Percentiles rank a stretch among this genome's conserved stretches.
These are phyloP conservation scores for Salvia rosmarinus DNA, from an alignment of 257 asterid species.

Conservation along the genomic window DNA sequence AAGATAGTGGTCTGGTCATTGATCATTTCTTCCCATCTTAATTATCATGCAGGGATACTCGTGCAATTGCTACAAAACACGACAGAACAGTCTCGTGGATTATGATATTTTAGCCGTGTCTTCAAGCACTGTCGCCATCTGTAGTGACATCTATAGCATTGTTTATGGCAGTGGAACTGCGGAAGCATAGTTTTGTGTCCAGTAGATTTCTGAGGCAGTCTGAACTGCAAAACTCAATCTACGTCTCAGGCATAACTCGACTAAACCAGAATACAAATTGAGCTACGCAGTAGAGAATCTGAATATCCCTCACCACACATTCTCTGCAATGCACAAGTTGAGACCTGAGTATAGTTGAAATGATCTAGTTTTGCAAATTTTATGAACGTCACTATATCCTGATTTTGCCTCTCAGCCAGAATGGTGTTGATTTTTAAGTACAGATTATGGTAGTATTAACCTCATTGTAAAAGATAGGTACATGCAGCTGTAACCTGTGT, in stretches of 20 bases:
- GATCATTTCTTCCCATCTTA: conserved; percentile 3
- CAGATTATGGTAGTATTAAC: neutral
- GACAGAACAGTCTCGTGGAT: conserved; percentile 70
- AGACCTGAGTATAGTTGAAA: conserved; percentile 8
- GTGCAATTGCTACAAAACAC: conserved; percentile 62
- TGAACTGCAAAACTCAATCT: conserved; percentile 3
- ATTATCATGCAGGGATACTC: conserved; percentile 61
- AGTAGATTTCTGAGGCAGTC: neutral
- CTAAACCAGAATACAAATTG: neutral
- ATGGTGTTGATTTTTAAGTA: neutral
- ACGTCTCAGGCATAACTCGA: conserved; percentile 21
- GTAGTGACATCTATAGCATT: conserved; percentile 78
- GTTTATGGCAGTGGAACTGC: conserved; percentile 42
- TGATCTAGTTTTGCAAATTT: neutral
- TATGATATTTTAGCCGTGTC: conserved; percentile 80
- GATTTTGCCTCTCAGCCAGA: no score
- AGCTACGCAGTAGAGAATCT: conserved; percentile 12
- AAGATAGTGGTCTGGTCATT: neutral
- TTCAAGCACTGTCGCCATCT: conserved; percentile 83
- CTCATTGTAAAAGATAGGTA: conserved; percentile 17
- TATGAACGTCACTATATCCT: neutral
- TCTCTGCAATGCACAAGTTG: conserved; percentile 7
- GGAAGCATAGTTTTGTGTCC: conserved; percentile 33
- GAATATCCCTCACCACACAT: neutral
- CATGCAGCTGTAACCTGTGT: conserved; percentile 11